Base-by-base conservation (phyloP, 106 monocot genomes). In the Hemerocallis citrina region DNA sequence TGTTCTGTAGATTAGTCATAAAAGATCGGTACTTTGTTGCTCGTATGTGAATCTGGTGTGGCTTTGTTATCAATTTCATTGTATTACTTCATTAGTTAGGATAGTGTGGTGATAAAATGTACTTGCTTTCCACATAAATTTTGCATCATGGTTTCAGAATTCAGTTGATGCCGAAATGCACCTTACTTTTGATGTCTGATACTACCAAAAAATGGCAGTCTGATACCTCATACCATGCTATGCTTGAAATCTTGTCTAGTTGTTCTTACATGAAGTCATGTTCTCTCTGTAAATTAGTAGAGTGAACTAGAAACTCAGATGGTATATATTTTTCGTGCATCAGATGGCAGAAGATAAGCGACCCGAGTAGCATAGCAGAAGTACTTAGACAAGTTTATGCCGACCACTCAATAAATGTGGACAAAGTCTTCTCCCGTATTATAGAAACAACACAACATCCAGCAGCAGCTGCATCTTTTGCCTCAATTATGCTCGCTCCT, bases 301-400 rank as follows among this genome's bases (percentile, higher is more conserved):
- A 51, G 2, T 32, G n/a, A n/a, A n/a, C n/a, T n/a, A n/a, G n/a
- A n/a, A n/a, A n/a, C n/a, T n/a, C n/a, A n/a, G n/a, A n/a, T n/a
- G n/a, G n/a, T n/a, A n/a, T n/a, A n/a, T 55, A 12, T 64, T 55
- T 41, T 68, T n/a, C 64, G 1, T 78, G 48, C 55, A 65, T 52
- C 62, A 96, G 95, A 68, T 96, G 95, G 95, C 73, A 81, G 46
- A 96, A 96, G 72, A 90, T 96, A 59, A 96, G 95, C 42, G 84
- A 96, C 33, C 95, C 95, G 0, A 52, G 37, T 27, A 90, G 80
- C 69, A 90, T 96, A 67, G 27, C 50, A n/a, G 84, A 84, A 38
- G 57, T 96, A 22, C 62, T 96, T 34, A 96, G 84, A 65, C 90
- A 96, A 79, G 95, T 96, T 0, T 96, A 96, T 74, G 86, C 73